Base-by-base conservation (phyloP, 2,329 filamentous ascomycete genomes). In the Pseudogymnoascus sp. region DNA sequence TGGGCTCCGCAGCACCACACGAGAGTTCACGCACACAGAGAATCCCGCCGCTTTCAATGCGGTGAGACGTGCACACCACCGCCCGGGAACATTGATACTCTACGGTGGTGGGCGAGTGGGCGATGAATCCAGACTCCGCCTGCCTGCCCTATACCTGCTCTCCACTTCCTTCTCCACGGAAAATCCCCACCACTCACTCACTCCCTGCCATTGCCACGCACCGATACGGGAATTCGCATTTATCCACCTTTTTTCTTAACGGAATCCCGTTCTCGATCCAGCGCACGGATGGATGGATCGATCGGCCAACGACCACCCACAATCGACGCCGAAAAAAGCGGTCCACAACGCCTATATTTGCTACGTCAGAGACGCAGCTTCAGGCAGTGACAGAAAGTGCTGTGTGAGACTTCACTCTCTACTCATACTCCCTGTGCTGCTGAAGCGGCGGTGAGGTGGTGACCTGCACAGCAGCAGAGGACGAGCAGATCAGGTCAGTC, bases 151-250 rank as follows among this genome's bases (percentile, higher is more conserved):
- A 53, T 53, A 53, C 26, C 46, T 53, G 19, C 46, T 11, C 42
- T 53, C 46, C 26, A 31, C 46, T 53, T 53, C n/a, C 46, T 53
- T 53, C 46, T 53, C 46, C 46, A 53, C 46, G 26, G 46, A 31
- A 53, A 53, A 6, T n/a, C 15, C 13, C 44, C 46, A 53, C 46
- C 15, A 17, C 15, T 5, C 23, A 23, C 46, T 53, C 15, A 17
- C 15, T 5, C 23, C 46, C 46, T 53, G 46, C 46, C 46, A 53
- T 31, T 53, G 46, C 46, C 46, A 53, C 26, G 46, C 46, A 53
- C 26, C 3, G 46, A 53, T 31, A 53, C 46, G 46, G 46, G 46
- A 53, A 31, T 53, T 53, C 9, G 46, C 46, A 53, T 42, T 42
- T 3, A 42, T 19, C 46, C 26, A 31, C 46, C 6, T 5, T 7